Conservation (phyloP, 345 rosid genomes). For the Gossypium turneri region DNA sequence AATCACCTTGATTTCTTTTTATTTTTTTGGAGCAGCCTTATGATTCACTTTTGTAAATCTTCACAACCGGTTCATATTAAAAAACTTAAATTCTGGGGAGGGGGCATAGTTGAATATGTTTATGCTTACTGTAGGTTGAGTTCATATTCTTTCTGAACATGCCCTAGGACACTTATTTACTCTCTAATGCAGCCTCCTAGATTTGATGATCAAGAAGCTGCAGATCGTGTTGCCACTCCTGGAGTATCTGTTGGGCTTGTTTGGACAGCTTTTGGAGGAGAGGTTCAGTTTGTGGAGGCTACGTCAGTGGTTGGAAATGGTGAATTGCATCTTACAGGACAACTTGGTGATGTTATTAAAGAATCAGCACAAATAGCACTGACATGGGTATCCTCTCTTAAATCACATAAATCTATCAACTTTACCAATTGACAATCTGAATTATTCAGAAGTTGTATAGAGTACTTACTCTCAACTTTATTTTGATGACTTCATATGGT, state of each 20-base stretch:
- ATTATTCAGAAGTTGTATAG: not conserved
- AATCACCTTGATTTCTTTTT: not conserved
- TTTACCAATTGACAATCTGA: not conserved
- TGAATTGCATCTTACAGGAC: slow-evolving; percentile 93
- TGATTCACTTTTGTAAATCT: not conserved
- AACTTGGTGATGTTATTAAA: slow-evolving; percentile 97
- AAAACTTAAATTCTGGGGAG: not conserved
- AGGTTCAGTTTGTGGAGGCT: slow-evolving; percentile 97
- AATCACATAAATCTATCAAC: not conserved
- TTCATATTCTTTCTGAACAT: slow-evolving; percentile 11
- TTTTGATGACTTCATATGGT: not conserved
- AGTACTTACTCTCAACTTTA: not conserved
- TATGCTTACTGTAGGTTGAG: not conserved
- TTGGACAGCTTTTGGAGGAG: slow-evolving; percentile 98
- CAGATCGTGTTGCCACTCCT: slow-evolving; percentile 87
- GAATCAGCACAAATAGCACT: slow-evolving; percentile 98
- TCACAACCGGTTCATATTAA: not conserved
- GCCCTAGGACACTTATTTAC: slow-evolving; percentile 11
- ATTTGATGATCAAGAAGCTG: slow-evolving; percentile 88
- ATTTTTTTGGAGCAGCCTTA: not conserved
- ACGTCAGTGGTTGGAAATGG: slow-evolving; percentile 88
- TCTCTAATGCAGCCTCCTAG: slow-evolving; percentile 76
- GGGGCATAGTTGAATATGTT: not conserved
- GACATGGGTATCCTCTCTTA: slow-evolving; percentile 69
- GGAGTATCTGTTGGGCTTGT: slow-evolving; percentile 97